Evolutionary conservation across 2,329 filamentous ascomycete species (phyloP), one percentile per base, ranked within the genome.

Genomic region (Lasiodiplodia theobromae): DNA sequence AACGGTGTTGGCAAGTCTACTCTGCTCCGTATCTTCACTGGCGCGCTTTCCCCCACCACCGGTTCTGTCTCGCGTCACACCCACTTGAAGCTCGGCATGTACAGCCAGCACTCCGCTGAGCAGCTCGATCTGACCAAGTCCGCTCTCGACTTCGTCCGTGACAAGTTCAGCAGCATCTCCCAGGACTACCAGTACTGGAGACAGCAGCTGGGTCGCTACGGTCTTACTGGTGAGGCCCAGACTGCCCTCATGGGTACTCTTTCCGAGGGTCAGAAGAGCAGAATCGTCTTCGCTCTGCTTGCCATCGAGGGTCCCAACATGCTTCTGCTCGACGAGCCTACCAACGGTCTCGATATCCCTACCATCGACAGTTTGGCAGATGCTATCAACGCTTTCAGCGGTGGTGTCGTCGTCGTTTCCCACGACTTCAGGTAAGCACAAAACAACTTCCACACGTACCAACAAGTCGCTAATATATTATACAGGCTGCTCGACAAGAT

Each of bases 161-260:
- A 98, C 84, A 97, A 95, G 86, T 98, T 97, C 85, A 82, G 86
- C 53, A 86, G 90, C 72, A 93, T 95, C 84, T 94, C 90, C 66
- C 96, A 99, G 81, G 96, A 99, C 81, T 97, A 97, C 86, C 96
- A 99, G 85, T 99, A 96, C 89, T 99, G 96, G 96, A 90, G 96
- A 79, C 95, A 97, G 84, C 94, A 97, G 85, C 92, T 99, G 47
- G 96, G 96, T 77, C 89, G 91, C 73, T 99, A 99, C 81, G 96
- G 96, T 80, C 88, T 99, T 72, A 92, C 89, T 69, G 96, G 96
- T 80, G 94, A 98, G 71, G 86, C 93, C 38, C 96, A 99, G 86
- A 99, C 96, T 60, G 93, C 96, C 58, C 88, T 98, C 79, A 99
- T 99, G 91, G 96, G 96, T 71, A 99, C 96, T 18, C 86, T 99